These are phyloP conservation scores for Jamesozyma hellenica DNA, from an alignment of 805 yeast species.

Conservation along the genomic window DNA sequence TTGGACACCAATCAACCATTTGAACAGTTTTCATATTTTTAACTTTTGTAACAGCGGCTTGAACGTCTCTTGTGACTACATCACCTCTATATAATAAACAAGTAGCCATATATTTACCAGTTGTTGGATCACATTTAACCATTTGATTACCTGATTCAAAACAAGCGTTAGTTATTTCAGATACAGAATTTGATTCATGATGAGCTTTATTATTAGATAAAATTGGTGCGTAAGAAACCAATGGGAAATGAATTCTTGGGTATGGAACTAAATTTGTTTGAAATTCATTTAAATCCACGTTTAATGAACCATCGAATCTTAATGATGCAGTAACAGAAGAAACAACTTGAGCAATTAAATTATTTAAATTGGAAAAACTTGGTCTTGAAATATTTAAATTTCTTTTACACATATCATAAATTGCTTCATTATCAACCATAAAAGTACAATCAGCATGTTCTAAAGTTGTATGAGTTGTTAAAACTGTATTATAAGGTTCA, in stretches of 20 bases:
- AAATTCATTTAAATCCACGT: conserved; percentile 96
- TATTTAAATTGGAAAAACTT: conserved; percentile 73
- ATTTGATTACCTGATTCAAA: conserved; percentile 98
- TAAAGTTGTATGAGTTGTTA: conserved; percentile 93
- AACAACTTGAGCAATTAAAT: conserved; percentile 93
- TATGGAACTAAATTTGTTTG: conserved; percentile 98
- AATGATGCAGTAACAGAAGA: conserved; percentile 96
- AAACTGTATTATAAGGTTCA: conserved; percentile 95
- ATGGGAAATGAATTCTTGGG: conserved; percentile 99
- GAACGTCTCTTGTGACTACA: conserved; percentile 95
- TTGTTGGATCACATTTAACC: conserved; percentile 98
- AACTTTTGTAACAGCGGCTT: conserved; percentile 86
- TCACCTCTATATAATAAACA: conserved; percentile 98
- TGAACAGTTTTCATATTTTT: conserved; percentile 94
- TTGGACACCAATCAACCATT: conserved; percentile 99
- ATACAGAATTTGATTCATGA: conserved; percentile 91
- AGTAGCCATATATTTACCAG: conserved; percentile 97
- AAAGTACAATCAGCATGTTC: conserved; percentile 99
- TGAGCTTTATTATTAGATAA: conserved; percentile 81
- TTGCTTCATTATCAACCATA: conserved; percentile 98
- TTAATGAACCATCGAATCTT: conserved; percentile 94
- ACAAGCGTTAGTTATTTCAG: conserved; percentile 95
- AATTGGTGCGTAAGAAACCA: conserved; percentile 96
- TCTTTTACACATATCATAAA: conserved; percentile 96
- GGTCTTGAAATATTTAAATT: conserved; percentile 93